These are phyloP conservation scores for Butyriboletus loyo DNA, from an alignment of 768 basidiomycete species.

Conservation along the genomic window DNA sequence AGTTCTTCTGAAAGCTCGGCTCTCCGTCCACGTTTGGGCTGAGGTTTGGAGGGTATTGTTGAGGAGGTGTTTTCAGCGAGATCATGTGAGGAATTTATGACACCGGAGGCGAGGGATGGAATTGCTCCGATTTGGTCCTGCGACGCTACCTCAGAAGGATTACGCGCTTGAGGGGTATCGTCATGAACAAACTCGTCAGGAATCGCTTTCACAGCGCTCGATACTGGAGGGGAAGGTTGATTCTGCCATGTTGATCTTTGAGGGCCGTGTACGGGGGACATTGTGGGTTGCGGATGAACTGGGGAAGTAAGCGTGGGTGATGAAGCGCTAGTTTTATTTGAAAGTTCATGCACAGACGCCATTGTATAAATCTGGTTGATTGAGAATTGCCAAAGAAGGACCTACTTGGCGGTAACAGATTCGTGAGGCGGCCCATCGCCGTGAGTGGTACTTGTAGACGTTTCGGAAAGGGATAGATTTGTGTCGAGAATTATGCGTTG, in stretches of 20 bases:
- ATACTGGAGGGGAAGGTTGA: background rate
- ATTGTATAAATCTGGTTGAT: conserved; percentile 3
- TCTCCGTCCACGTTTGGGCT: conserved; percentile 26
- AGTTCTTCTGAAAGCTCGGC: conserved; percentile 23
- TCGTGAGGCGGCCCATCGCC: background rate
- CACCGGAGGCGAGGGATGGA: background rate
- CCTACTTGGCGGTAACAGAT: conserved; percentile 8
- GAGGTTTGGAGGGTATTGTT: conserved; percentile 14
- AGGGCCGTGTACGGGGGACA: background rate
- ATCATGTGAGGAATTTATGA: background rate
- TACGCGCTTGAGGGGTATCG: background rate
- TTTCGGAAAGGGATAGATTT: background rate
- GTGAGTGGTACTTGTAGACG: background rate
- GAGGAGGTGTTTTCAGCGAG: background rate
- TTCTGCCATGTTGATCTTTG: background rate
- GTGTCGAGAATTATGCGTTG: conserved; percentile 15
- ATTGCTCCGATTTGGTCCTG: background rate
- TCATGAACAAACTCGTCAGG: background rate
- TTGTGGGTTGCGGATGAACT: background rate
- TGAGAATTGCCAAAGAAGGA: background rate
- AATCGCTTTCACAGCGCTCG: background rate
- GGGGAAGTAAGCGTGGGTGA: background rate
- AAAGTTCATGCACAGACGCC: background rate
- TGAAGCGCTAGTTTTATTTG: background rate
- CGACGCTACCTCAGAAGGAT: background rate